Conservation (phyloP, 257 asterid genomes). For the Jasminum sambac region DNA sequence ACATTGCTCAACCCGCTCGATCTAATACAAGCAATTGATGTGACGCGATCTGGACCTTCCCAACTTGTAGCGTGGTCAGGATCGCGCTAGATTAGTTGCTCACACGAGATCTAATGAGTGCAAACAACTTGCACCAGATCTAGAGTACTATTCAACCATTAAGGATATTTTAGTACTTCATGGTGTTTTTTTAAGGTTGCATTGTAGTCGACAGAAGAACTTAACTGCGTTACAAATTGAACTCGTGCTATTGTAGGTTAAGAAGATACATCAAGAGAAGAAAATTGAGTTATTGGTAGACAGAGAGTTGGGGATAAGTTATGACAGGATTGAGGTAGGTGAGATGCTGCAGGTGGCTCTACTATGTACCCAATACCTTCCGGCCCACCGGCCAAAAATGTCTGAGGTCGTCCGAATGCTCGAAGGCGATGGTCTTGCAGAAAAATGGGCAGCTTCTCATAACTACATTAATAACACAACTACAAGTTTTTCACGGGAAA, state of each 20-base stretch:
- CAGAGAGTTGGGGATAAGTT: constrained; percentile 62
- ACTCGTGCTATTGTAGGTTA: constrained; percentile 50
- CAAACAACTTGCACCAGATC: no score
- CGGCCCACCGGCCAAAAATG: constrained; percentile 88
- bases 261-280: constrained; percentile 70
- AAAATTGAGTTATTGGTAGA: constrained; percentile 67
- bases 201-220: not conserved
- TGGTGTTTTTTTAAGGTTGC: not conserved
- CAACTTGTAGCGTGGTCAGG: no score
- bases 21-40: no score
- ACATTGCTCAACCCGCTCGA: no score
- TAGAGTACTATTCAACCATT: no score
- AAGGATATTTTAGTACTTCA: no score
- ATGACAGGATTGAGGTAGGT: constrained; percentile 72
- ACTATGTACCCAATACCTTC: constrained; percentile 82
- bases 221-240: not conserved
- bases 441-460: constrained; percentile 94
- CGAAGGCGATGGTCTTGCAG: constrained; percentile 94
- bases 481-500: constrained; percentile 33
- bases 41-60: no score
- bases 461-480: constrained; percentile 36
- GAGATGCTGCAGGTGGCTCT: constrained; percentile 98
- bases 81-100: no score
- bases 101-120: no score
- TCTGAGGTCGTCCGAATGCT: constrained; percentile 90